Evolutionary conservation across 2,329 filamentous ascomycete genomes (phyloP), one percentile per base, ranked within the genome.

Genomic region (Hortaea werneckii): DNA sequence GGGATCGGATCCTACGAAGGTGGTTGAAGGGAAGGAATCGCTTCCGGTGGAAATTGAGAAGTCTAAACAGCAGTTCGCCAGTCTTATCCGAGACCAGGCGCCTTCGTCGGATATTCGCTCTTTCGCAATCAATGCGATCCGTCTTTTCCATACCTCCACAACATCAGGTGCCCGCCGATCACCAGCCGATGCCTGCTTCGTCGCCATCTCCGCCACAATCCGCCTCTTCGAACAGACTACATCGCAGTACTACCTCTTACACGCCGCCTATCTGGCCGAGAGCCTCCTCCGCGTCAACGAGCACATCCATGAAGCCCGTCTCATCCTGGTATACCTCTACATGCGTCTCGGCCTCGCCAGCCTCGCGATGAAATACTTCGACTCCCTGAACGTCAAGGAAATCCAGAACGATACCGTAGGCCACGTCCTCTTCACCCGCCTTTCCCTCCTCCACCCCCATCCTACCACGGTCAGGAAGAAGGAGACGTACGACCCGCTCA

Each of bases 331-430:
- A 8, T 62, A 64, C 42, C 49, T 65, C 32, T 62, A 63, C 45
- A 60, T 59, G 52, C 54, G 58, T 13, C 56, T 65, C 7, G 57
- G 56, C 4, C 55, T 65, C 6, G 60, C 58, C 11, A 56, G 55
- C 12, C 51, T 59, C 6, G 61, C 63, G 1, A 54, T 61, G 43
- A 45, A 46, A 4, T 40, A 58, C 11, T 65, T 61, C 46, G 55
- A 60, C 37, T 58, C 55, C 6, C 53, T 66, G 8, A 54, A 48
- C 32, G 49, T 65, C n/a, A 65, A 64, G 42, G 61, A 65, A 41
- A 56, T 65, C 5, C 64, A 65, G 35, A 51, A 57, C 44, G 64
- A 65, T 39, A 65, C 64, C 5, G 52, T 65, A 12, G 59, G 58
- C 4, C 63, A 66, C 40, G 54, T 53, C 2, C 51, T 65, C 5